Base-by-base conservation (phyloP, 148 eudicot genomes). In the Amaranthus palmeri region DNA sequence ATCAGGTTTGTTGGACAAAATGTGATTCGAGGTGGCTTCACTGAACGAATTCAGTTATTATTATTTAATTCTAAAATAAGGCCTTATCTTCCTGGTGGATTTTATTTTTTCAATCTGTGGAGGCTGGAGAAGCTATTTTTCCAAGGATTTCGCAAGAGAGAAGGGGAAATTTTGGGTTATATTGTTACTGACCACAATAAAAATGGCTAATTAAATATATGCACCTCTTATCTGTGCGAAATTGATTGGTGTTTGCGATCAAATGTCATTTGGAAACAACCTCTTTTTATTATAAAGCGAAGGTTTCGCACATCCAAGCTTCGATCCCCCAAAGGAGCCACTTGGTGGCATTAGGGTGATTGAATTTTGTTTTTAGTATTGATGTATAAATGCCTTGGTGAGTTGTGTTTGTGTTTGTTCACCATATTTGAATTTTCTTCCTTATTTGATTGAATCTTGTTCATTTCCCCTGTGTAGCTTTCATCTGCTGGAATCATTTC, bases 401-500 rank as follows among this genome's bases (percentile, higher is more conserved):
- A 12, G 45, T 61, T 61, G 7, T 10, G 45, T 61, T 53, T 54
- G 57, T n/a, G 54, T 65, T 62, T 36, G 3, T 62, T 54, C 55
- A 61, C 13, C 18, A 48, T 56, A 14, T 7, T 45, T 70, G 79
- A 66, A 51, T 7, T 54, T 11, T 14, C 42, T 72, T 40, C 51
- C 15, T 48, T 25, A 8, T 58, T 49, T 61, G 41, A 10, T 58
- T 75, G 64, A 70, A 57, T 36, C 49, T 15, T 43, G n/a, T 61
- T 42, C 49, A 42, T 74, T 68, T 75, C 65, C 62, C 74, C 67
- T 62, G 41, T 74, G 68, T 79, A 96, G 99, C 86, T 96, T 69
- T 96, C 99, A 68, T 85, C 97, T 63, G 93, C 86, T 58, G 99
- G 97, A 56, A 83, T 88, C 25, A 81, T 96, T 72, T 86, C 93